Conservation (phyloP, 305 asterid species). For the Fraxinus greggii region DNA sequence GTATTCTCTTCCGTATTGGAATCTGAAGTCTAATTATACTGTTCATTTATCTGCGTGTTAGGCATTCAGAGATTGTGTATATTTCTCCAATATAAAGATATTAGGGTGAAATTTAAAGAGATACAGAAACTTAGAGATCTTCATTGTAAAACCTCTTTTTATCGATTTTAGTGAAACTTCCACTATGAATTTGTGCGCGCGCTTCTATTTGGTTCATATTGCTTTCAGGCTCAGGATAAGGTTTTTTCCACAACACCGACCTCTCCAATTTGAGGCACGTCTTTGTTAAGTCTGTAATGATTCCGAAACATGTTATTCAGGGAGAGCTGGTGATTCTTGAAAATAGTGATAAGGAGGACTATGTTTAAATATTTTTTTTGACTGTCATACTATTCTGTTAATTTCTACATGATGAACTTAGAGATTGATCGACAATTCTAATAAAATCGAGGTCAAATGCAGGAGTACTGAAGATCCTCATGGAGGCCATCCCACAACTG, state of each 20-base stretch:
- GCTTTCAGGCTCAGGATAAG: not conserved
- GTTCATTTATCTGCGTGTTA: not conserved
- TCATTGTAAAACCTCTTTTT: not conserved
- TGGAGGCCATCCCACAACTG: slow-evolving; percentile 65
- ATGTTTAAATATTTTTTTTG: not conserved
- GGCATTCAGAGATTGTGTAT: not conserved
- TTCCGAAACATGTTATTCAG: not conserved
- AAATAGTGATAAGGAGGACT: not conserved
- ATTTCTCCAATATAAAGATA: not conserved
- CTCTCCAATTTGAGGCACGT: not conserved
- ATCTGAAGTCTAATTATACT: not conserved
- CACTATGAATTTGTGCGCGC: not conserved
- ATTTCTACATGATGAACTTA: not conserved
- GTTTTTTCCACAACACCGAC: not conserved
- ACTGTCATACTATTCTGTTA: not conserved
- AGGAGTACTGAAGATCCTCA: slow-evolving; percentile 54
- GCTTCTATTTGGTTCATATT: not conserved
- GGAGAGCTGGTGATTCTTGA: not conserved
- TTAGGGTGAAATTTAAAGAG: not conserved
- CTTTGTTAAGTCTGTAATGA: not conserved
- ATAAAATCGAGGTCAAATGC: slow-evolving; percentile 23
- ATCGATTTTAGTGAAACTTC: not conserved
- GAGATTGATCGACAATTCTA: not conserved
- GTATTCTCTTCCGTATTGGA: not conserved
- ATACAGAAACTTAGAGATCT: not conserved